phyloP scores from a whole-genome alignment of 306 rosid genomes.

The Alnus glutinosa region DNA sequence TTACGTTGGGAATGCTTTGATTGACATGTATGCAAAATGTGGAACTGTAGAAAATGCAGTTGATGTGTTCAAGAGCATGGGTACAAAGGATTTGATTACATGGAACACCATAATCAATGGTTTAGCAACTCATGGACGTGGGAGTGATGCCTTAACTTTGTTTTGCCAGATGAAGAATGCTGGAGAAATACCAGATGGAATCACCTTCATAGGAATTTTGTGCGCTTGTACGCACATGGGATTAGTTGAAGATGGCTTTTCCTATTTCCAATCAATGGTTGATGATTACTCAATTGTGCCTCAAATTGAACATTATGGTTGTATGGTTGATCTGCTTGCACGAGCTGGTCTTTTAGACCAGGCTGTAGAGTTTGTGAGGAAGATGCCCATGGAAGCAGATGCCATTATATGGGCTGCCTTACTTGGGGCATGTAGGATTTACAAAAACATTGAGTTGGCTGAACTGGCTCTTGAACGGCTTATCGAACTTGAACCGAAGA shows the following conservation, averaged over 20 bases:
- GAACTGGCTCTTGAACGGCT: slow-evolving; percentile 43
- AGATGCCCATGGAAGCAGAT: slow-evolving; percentile 57
- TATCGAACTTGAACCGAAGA: slow-evolving; percentile 46
- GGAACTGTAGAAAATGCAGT: slow-evolving; percentile 46
- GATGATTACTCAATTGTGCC: slow-evolving; percentile 40
- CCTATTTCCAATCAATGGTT: slow-evolving; percentile 50
- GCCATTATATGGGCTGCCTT: slow-evolving; percentile 55
- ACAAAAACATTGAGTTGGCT: slow-evolving; percentile 45
- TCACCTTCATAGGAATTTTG: slow-evolving; percentile 54
- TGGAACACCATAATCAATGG: slow-evolving; percentile 58
- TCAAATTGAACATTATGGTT: slow-evolving; percentile 60
- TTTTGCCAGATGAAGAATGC: slow-evolving; percentile 50
- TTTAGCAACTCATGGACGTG: slow-evolving; percentile 51
- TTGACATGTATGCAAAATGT: slow-evolving; percentile 65
- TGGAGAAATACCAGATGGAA: slow-evolving; percentile 48
- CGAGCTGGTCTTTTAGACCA: slow-evolving; percentile 55
- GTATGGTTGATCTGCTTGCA: slow-evolving; percentile 58
- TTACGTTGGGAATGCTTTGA: slow-evolving; percentile 50
- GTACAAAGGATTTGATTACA: slow-evolving; percentile 44
- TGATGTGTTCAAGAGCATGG: slow-evolving; percentile 45
- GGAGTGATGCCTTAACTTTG: slow-evolving; percentile 39
- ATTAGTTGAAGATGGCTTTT: slow-evolving; percentile 49
- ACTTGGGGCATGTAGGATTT: slow-evolving; percentile 47
- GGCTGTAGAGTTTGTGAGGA: slow-evolving; percentile 44
- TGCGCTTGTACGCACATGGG: slow-evolving; percentile 55